These are phyloP conservation scores for Entomortierella beljakovae DNA, from an alignment of 192 early-diverging fungal genomes.

Conservation along the genomic window DNA sequence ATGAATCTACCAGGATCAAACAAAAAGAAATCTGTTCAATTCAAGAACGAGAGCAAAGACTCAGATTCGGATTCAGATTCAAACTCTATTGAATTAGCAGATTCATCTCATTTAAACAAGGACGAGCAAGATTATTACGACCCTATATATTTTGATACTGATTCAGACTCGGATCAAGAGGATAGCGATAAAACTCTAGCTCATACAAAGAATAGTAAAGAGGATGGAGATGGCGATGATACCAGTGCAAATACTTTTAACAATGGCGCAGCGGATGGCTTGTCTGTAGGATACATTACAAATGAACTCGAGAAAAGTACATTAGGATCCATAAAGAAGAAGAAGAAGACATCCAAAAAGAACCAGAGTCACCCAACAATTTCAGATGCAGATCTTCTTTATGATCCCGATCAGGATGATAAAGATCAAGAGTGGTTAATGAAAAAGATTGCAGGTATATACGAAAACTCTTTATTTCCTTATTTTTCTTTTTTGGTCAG, in stretches of 20 bases:
- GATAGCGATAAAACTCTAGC: conserved; percentile 11
- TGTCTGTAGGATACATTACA: conserved; percentile 13
- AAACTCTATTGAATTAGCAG: background rate
- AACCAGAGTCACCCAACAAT: conserved; percentile 23
- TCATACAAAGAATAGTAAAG: background rate
- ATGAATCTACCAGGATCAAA: conserved; percentile 5
- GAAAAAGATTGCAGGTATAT: conserved; percentile 62
- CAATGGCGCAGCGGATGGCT: background rate
- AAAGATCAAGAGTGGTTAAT: conserved; percentile 65
- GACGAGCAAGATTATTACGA: conserved; percentile 59
- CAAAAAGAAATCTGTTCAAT: conserved; percentile 9
- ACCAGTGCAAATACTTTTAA: conserved; percentile 16
- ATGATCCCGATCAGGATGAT: conserved; percentile 67
- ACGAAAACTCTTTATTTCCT: background rate
- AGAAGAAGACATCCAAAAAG: conserved; percentile 20
- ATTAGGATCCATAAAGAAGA: background rate
- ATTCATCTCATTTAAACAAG: conserved; percentile 11
- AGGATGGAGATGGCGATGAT: conserved; percentile 35
- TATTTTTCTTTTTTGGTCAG: conserved; percentile 7
- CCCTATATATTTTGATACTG: conserved; percentile 68
- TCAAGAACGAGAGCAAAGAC: conserved; percentile 1
- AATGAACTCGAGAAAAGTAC: conserved; percentile 5
- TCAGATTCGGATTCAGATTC: conserved; percentile 14
- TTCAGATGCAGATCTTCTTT: conserved; percentile 65
- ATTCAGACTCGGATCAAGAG: conserved; percentile 54